Conservation (phyloP, 352 stramenopile genomes). For the Blastocystis hominis region DNA sequence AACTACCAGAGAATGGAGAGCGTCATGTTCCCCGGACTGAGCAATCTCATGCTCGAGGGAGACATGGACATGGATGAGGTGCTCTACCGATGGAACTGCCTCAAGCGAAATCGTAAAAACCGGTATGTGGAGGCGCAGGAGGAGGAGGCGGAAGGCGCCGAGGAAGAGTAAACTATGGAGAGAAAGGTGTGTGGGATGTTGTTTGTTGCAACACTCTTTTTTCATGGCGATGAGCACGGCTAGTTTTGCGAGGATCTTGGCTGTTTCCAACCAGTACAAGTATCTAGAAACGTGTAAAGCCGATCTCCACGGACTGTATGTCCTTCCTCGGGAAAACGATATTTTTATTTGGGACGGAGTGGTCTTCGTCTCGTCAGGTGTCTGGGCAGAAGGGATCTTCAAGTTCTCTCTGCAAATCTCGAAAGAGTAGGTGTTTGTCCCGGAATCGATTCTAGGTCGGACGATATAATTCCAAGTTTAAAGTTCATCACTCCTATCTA, state of each 20-base stretch:
- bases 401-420: constrained; percentile 23
- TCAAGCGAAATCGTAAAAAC: constrained; percentile 50
- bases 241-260: neutral
- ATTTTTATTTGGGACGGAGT: constrained; percentile 33
- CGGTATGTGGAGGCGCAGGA: constrained; percentile 47
- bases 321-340: constrained; percentile 31
- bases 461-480: neutral
- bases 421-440: neutral
- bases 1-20: constrained; percentile 39
- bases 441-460: neutral
- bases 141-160: neutral
- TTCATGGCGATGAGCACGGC: neutral
- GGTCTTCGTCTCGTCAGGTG: neutral
- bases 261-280: constrained; percentile 34
- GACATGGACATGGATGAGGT: constrained; percentile 22
- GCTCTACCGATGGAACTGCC: constrained; percentile 33
- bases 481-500: constrained; percentile 39
- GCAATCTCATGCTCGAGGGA: constrained; percentile 38
- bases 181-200: neutral
- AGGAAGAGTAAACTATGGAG: neutral
- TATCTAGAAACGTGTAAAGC: neutral
- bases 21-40: constrained; percentile 35
- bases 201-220: neutral
- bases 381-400: constrained; percentile 37
- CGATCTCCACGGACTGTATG: constrained; percentile 20